Evolutionary conservation across 306 rosid species (phyloP), one percentile per base, ranked within the genome.

Genomic region (Trifolium subterraneum): DNA sequence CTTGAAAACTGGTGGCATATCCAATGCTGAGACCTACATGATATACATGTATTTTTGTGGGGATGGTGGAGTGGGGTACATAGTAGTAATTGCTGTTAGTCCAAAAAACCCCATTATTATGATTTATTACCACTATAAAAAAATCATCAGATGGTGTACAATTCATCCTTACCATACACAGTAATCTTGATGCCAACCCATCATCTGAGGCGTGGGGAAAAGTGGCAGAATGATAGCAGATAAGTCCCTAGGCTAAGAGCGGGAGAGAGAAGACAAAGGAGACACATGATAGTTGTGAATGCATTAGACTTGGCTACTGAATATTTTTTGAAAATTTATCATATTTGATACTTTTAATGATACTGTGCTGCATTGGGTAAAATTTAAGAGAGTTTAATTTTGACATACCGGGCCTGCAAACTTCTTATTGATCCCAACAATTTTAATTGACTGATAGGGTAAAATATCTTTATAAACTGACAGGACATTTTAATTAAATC

Each of bases 221-320:
- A 54, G 64, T 35, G 14, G 52, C 38, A 64, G 58, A 19, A 38
- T n/a, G 27, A 39, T 10, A 68, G 72, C 19, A 68, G 45, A 36
- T 8, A 11, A 1, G 23, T 8, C 33, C 47, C 25, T 20, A 36
- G 35, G 4, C 4, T 25, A 16, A 15, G 66, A 23, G 67, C 8
- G 12, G 22, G 13, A 45, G 27, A 65, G 33, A 27, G 41, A n/a
- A 64, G 29, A 35, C 9, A 64, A 0, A 5, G 29, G 48, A 22
- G 2, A 11, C 52, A 22, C 20, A 16, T 10, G 52, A 8, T 27
- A 36, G 29, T 33, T 7, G 13, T 16, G 64, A 61, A 38, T 39
- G 27, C 48, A 66, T 66, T 20, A 14, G 36, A 52, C 51, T 27
- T 38, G 66, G 14, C 45, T 10, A 39, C 45, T 39, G 12, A 9